These are phyloP conservation scores for Rubroboletus satanas DNA, from an alignment of 768 basidiomycete species.

Conservation along the genomic window DNA sequence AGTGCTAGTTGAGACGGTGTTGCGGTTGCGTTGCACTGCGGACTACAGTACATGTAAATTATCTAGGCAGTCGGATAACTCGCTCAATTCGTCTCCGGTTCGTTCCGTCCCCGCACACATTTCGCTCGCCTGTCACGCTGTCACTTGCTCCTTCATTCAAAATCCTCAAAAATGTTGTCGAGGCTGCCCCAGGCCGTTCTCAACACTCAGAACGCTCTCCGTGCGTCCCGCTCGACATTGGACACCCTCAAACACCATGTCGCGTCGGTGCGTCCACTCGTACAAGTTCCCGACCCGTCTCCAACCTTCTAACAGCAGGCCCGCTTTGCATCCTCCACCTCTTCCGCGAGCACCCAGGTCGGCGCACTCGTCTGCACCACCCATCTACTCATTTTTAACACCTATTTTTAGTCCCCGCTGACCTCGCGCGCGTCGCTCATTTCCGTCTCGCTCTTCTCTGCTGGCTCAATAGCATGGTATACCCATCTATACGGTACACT, in stretches of 20 bases:
- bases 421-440: conserved; percentile 72
- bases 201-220: conserved; percentile 50
- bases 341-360: conserved; percentile 62
- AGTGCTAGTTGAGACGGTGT: conserved; percentile 9
- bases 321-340: conserved; percentile 68
- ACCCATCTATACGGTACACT: conserved; percentile 87
- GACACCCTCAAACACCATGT: conserved; percentile 43
- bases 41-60: conserved; percentile 26
- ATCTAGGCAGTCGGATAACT: conserved; percentile 20
- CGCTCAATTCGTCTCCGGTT: conserved; percentile 40
- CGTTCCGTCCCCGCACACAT: conserved; percentile 38
- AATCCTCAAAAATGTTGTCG: conserved; percentile 71
- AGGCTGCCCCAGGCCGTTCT: conserved; percentile 76
- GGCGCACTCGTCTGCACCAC: conserved; percentile 19
- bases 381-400: neutral
- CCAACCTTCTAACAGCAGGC: conserved; percentile 39
- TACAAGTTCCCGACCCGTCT: conserved; percentile 11
- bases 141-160: conserved; percentile 39
- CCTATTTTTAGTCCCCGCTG: conserved; percentile 48
- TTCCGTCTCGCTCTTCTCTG: conserved; percentile 72
- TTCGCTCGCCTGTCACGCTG: conserved; percentile 42
- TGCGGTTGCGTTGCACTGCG: conserved; percentile 4
- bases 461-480: conserved; percentile 95
- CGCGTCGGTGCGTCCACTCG: conserved; percentile 42
- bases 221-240: conserved; percentile 43